These are phyloP conservation scores for Fusarium mangiferae DNA, from an alignment of 2,329 filamentous ascomycete species.

Conservation along the genomic window DNA sequence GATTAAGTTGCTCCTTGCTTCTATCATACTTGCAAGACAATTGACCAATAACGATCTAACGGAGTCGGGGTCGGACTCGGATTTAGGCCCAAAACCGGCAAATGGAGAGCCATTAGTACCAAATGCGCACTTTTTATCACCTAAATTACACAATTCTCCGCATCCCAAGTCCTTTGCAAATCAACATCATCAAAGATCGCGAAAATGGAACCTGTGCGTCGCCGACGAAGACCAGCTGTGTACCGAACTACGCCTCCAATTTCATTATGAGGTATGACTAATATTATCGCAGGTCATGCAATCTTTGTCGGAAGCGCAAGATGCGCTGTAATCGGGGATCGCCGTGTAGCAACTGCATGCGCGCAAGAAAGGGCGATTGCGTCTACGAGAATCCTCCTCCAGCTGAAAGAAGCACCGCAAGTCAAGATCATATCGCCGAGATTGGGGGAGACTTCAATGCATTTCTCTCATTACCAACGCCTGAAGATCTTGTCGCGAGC, in stretches of 20 bases:
- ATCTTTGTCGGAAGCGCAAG: slow-evolving; percentile 56
- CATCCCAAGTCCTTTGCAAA: neutral
- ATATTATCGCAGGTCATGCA: slow-evolving; percentile 49
- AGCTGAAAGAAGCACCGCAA: neutral
- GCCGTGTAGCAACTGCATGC: slow-evolving; percentile 56
- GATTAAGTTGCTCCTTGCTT: too few species aligned
- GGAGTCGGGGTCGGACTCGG: neutral
- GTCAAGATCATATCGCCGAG: neutral
- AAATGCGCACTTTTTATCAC: slow-evolving; percentile 7
- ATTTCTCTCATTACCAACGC: neutral
- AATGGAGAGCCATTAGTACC: slow-evolving; percentile 11
- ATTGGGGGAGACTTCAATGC: neutral
- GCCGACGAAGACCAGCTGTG: slow-evolving; percentile 46
- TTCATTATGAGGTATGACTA: fast-evolving
- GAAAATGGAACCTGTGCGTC: slow-evolving; percentile 36
- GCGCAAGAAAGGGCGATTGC: slow-evolving; percentile 50
- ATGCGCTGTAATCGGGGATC: slow-evolving; percentile 54
- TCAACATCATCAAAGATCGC: neutral
- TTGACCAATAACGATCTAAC: neutral
- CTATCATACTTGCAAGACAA: neutral
- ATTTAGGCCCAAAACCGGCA: neutral
- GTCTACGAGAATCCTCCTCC: slow-evolving; percentile 44
- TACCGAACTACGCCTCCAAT: neutral
- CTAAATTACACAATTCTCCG: neutral
- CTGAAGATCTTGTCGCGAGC: neutral